A percentile compares a stretch with the other conserved stretches of the same genome.
Conservation (phyloP, 495 filamentous ascomycete genomes). For the Penicillium goetzii region DNA sequence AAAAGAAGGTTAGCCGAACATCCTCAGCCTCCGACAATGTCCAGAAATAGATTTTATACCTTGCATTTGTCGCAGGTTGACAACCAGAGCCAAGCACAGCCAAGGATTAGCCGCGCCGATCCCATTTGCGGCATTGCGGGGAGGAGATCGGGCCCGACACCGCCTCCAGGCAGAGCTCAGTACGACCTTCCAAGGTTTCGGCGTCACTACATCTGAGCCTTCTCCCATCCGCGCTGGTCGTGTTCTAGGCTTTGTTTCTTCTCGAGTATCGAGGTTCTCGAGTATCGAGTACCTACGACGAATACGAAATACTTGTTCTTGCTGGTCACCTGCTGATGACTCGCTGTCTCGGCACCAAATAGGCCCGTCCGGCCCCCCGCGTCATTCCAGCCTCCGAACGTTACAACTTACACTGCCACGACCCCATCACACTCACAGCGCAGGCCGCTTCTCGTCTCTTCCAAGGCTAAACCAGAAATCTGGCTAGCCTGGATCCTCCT, state of each 20-base stretch:
- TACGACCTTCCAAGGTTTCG: neutral
- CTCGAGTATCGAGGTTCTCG: no score
- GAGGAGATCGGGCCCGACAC: conserved; percentile 18
- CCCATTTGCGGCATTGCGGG: conserved; percentile 26
- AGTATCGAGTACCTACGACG: neutral
- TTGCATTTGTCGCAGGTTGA: neutral
- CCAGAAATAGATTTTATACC: neutral
- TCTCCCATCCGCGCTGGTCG: conserved; percentile 1
- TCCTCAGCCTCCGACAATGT: neutral
- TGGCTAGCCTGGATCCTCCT: neutral
- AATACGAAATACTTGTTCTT: neutral
- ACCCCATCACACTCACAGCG: conserved; percentile 9
- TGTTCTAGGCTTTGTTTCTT: neutral
- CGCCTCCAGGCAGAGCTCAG: conserved; percentile 18
- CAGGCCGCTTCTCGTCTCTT: conserved; percentile 11
- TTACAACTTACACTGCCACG: conserved; percentile 15
- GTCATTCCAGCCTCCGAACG: conserved; percentile 5
- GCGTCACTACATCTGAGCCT: neutral
- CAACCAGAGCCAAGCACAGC: neutral
- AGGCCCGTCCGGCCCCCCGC: conserved; percentile 11
- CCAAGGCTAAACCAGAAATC: neutral
- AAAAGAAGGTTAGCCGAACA: neutral
- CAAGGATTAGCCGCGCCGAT: conserved; percentile 23
- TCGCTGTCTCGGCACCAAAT: conserved; percentile 10
- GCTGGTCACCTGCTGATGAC: conserved; percentile 2